Base-by-base conservation (phyloP, 768 basidiomycete species). In the Kwoniella europaea region DNA sequence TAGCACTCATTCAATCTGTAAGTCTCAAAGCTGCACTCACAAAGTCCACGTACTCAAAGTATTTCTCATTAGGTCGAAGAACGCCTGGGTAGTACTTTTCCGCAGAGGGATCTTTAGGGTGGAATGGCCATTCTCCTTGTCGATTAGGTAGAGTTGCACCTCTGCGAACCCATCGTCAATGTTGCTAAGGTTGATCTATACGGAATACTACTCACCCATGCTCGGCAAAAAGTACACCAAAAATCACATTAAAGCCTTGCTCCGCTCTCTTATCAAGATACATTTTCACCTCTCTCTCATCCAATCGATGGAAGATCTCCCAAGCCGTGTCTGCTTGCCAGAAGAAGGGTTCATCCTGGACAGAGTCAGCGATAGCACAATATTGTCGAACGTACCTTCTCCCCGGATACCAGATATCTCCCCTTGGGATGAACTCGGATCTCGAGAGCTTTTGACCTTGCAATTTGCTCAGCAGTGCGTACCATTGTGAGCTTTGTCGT, bases 21-120 rank as follows among this genome's bases (percentile, higher is more conserved):
- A 6, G 5, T 46, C 44, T 12, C 16, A 46, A 1, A 46, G 5
- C 3, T 3, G 10, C 42, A 22, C 68, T 63, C 41, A 71, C 54
- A 29, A 42, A 56, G 60, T 75, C 74, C 18, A 75, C 56, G 42
- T 61, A 67, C n/a, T 55, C 66, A 54, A 68, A 75, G 64, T 75
- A 75, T 16, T n/a, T 43, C 15, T 29, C 42, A 55, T 75, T 75
- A 10, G 71, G 74, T 42, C 50, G 29, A 41, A 46, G 58, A 9
- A 69, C 12, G 27, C 65, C 66, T 18, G 67, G 66, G 9, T 55
- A 27, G 53, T 53, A 63, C 53, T 24, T 7, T 9, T 35, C n/a
- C 3, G 63, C 52, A 5, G 50, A 27, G 5, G 50, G 35, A 42
- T 57, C n/a, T 20, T 44, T 44, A 12, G 65, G 43, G 15, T 27